phyloP scores from a whole-genome alignment of 352 stramenopile genomes.

The Globisporangium sylvaticum region DNA sequence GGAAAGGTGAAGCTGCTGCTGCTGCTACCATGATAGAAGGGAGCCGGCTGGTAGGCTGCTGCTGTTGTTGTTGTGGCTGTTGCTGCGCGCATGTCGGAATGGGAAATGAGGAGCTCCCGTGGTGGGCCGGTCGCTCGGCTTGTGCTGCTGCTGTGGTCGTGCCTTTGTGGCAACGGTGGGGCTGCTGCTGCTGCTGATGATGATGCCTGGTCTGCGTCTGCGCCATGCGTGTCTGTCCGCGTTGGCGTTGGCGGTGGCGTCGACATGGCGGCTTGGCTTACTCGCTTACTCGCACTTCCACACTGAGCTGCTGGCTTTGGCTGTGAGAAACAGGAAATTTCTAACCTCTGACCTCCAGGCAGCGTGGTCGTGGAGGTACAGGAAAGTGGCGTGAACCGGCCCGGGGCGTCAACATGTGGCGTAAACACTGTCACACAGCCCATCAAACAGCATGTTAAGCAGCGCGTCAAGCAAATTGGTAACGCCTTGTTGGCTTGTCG shows the following conservation, averaged over 20 bases:
- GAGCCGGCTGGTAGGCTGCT: neutral
- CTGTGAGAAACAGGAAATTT: neutral
- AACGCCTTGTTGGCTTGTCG: neutral
- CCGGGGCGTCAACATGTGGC: conserved; percentile 1
- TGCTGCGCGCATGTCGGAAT: conserved; percentile 1
- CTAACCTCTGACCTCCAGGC: neutral
- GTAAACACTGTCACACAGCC: conserved; percentile 4
- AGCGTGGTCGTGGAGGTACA: neutral
- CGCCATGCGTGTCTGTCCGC: neutral
- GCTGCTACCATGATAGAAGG: neutral
- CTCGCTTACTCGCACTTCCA: neutral
- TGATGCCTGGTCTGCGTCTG: neutral
- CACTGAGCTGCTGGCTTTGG: neutral
- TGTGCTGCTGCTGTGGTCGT: too few relatives aligned
- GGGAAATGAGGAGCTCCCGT: neutral
- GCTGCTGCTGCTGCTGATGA: neutral
- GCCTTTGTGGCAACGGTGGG: neutral
- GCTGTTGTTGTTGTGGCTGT: conserved; percentile 1
- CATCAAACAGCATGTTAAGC: neutral
- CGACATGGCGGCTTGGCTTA: neutral
- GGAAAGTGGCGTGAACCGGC: neutral
- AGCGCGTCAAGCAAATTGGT: neutral
- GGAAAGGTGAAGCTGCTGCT: neutral
- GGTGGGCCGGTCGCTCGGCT: too few relatives aligned
- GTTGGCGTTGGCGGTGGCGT: neutral